Evolutionary conservation across 2,329 filamentous ascomycete species (phyloP), one percentile per base, ranked within the genome.

Genomic region (Fusarium longipes): DNA sequence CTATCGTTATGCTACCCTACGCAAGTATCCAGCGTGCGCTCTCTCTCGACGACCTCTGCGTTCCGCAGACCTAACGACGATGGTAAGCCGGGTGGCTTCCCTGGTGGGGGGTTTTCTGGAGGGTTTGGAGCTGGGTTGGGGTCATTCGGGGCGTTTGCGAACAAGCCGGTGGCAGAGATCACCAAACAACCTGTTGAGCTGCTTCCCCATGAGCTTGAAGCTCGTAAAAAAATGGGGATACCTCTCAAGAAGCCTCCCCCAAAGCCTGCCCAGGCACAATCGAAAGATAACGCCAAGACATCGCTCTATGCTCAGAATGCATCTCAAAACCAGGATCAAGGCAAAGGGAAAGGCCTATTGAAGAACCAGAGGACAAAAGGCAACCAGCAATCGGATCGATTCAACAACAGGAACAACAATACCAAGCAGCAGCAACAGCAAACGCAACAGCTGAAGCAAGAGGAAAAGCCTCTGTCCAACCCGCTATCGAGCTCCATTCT

Each of bases 121-220:
- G 67, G 68, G 3, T 59, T 70, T 25, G 64, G 72, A 40, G 44
- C 56, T 36, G 70, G 70, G 4, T 30, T 67, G 15, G 72, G 73
- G 63, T 57, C 48, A 44, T 72, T 69, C 50, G 75, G 55, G 27
- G 66, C 56, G 52, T 77, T 71, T 61, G 53, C 67, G 49, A 65
- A 57, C 52, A 54, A 60, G 49, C 22, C 63, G 17, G 45, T 47
- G 8, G n/a, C 49, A 8, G 49, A 62, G 5, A 22, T 18, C 8
- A 44, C 44, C 27, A 40, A 57, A 32, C 42, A 14, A n/a, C 20
- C 54, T 5, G 42, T 53, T 6, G 70, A 70, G 3, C 69, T 81
- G 35, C 74, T 81, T 8, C 80, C 79, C 4, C 79, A 81, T 43
- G 80, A 81, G 55, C 47, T 68, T n/a, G 75, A 75, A 35, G 80